Base-by-base conservation (phyloP, 345 rosid species). In the Eucalyptus virginea region DNA sequence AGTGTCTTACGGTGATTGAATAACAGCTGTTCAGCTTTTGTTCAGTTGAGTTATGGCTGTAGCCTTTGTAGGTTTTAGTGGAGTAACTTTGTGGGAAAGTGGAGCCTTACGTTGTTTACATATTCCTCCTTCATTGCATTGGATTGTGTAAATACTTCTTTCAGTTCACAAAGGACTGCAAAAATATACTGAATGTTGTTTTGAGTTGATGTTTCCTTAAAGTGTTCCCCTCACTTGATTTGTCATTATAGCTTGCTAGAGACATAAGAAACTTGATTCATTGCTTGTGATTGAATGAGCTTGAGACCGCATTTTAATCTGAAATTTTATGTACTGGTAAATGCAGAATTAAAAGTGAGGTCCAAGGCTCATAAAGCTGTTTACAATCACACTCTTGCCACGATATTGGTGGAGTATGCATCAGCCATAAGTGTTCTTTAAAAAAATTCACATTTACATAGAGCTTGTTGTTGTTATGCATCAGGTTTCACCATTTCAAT, bases 301-400 rank as follows among this genome's bases (percentile, higher is more conserved):
- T 65, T 2, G 40, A 14, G 24, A 30, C 23, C 2, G 3, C 32
- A 12, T 69, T 51, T 13, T 3, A 4, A 34, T 77, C 54, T 40
- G 30, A 40, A 77, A 45, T 30, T 80, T 52, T 80, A 4, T 80
- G 1, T 1, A 15, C 26, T 26, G 11, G n/a, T 85, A 45, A 9
- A 58, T 91, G 89, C 92, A 95, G 99, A 94, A 89, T 89, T 97
- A 26, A 92, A 88, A 89, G 88, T 92, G 58, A 94, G 92, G 92
- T 90, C 87, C 51, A 88, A 48, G 90, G 51, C 47, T 42, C 92
- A 93, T 51, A 88, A 88, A 91, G 72, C 89, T 56, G 86, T 48
- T 85, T 97, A 95, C 93, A 98, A 97, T 91, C 97, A 94, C 90
- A 95, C 98, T 11, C 97, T 95, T 87, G 96, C 97, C 81, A 90